These are phyloP conservation scores for Tolypocladium tropicale DNA, from an alignment of 2,329 filamentous ascomycete genomes.

Conservation along the genomic window DNA sequence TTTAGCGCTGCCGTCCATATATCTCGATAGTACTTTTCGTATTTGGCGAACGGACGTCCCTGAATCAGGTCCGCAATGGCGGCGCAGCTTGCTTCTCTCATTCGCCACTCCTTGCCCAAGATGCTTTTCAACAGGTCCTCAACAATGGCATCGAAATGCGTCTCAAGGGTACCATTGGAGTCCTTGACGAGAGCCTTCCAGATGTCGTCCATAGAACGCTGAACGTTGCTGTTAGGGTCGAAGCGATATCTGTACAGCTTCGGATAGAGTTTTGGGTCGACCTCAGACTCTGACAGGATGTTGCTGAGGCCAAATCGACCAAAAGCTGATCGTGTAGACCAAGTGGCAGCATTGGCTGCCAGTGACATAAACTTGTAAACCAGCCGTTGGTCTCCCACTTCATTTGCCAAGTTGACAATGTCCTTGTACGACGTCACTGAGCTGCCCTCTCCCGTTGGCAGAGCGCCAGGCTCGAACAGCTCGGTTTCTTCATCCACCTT, in stretches of 20 bases:
- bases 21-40: slow-evolving; percentile 72
- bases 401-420: slow-evolving; percentile 88
- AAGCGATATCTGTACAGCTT: slow-evolving; percentile 93
- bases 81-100: slow-evolving; percentile 82
- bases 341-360: slow-evolving; percentile 90
- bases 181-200: slow-evolving; percentile 96
- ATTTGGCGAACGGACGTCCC: slow-evolving; percentile 63
- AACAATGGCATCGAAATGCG: slow-evolving; percentile 82
- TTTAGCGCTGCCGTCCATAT: slow-evolving; percentile 84
- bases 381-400: slow-evolving; percentile 91
- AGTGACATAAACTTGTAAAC: slow-evolving; percentile 98
- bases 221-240: slow-evolving; percentile 88
- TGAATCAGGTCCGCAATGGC: slow-evolving; percentile 83
- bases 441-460: slow-evolving; percentile 82
- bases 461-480: slow-evolving; percentile 80
- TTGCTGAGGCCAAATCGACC: slow-evolving; percentile 87
- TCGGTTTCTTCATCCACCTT: slow-evolving; percentile 88
- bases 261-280: slow-evolving; percentile 90
- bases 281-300: slow-evolving; percentile 76
- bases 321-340: slow-evolving; percentile 94
- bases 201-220: slow-evolving; percentile 93
- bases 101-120: slow-evolving; percentile 84
- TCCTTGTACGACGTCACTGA: slow-evolving; percentile 96
- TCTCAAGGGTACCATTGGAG: slow-evolving; percentile 62
- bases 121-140: slow-evolving; percentile 78